Base-by-base conservation (phyloP, 106 monocot species). In the Acanthochlamys bracteata region DNA sequence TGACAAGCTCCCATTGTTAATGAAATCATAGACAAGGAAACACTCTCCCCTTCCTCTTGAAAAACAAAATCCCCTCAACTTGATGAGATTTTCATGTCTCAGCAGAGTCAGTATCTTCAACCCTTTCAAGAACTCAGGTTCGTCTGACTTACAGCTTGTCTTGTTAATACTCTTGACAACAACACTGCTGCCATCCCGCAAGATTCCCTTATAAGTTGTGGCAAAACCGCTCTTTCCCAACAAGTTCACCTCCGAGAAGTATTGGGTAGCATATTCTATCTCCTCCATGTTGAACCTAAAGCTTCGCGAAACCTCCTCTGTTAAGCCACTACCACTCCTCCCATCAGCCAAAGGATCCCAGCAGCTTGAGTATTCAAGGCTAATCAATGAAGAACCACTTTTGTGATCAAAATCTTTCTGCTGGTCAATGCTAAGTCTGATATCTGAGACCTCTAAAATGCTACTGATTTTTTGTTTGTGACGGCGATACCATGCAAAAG, bases 221-320 rank as follows among this genome's bases (percentile, higher is more conserved):
- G 69, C 69, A 42, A 88, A 85, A 62, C 46, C 79, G 79, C 70
- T 77, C 70, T 78, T 79, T 10, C 80, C 92, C 1, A 88, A 77
- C 61, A 93, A 68, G 67, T 93, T 93, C 7, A 80, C 80, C 60
- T 88, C 82, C 0, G 92, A 88, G 55, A 93, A 93, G 70, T 93
- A 79, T 60, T 82, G 84, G 24, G 92, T 93, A 0, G 92, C 92
- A 4, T 51, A 88, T 69, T 93, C 88, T 25, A 93, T 65, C 72
- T 93, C 92, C 55, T 93, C 92, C 33, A 84, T 41, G 68, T 84
- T 84, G 79, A 92, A 82, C 56, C 74, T 68, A 23, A 77, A 85
- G 66, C 76, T 85, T 73, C 76, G 75, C 0, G 84, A 82, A 21
- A 84, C 84, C 64, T 84, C 81, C 16, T 78, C 45, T 7, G 88